Base-by-base conservation (phyloP, 2,329 filamentous ascomycete genomes). In the Ascochyta rabiei region DNA sequence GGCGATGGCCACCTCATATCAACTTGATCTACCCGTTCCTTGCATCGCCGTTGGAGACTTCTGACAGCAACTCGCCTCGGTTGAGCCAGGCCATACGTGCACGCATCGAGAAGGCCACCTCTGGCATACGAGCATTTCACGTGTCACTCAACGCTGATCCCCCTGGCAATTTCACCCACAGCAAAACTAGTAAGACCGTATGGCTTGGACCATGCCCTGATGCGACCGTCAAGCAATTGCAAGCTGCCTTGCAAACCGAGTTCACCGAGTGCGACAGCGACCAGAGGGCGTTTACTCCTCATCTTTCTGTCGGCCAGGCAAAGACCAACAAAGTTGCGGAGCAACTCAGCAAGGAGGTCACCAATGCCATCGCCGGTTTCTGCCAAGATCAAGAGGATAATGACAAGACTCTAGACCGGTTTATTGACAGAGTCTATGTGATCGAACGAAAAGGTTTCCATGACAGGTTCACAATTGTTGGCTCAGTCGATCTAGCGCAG, bases 21-120 rank as follows among this genome's bases (percentile, higher is more conserved):
- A 72, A 72, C 37, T 47, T 71, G 21, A 52, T 72, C 39, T 71
- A 71, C 45, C 69, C 68, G 12, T 72, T 72, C 43, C 57, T 71
- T 46, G 50, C 57, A 9, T 60, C 56, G 1, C 61, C 65, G 12
- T 62, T 66, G 12, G 58, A 62, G 13, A 56, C 46, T 15, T 33
- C 40, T 16, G 30, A 56, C 23, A 50, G 42, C 26, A 45, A 50
- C 40, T 24, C 40, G 13, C 41, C 16, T 39, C 52, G 35, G 10
- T 39, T 69, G 48, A 66, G 66, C 18, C 34, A 63, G 12, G 48
- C 62, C 4, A 63, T 70, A 28, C 60, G 50, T 33, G 39, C 42
- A 12, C 67, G 70, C 4, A 64, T 72, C 18, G 46, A 62, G 38
- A 59, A 51, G 19, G 66, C 53, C 2, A 53, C 63, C 19, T 56